These are phyloP conservation scores for Coelastrella sp. DNA, from an alignment of 139 green algal species.

Conservation along the genomic window DNA sequence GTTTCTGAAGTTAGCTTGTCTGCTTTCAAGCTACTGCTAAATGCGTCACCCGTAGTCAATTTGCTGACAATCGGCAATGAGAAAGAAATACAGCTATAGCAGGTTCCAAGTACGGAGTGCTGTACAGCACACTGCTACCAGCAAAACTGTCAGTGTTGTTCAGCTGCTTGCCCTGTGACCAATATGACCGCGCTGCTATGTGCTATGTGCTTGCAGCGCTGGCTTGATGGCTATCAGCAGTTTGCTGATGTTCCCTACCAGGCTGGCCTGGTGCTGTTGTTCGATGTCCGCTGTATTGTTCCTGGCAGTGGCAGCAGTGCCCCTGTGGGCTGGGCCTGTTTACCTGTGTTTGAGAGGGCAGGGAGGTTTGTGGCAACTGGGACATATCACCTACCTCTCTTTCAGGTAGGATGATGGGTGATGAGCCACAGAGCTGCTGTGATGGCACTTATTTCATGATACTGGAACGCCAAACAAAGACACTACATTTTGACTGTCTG, in stretches of 20 bases:
- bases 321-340: conserved; percentile 67
- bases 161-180: neutral
- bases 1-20: no score
- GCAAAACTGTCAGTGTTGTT: neutral
- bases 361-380: conserved; percentile 67
- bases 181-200: neutral
- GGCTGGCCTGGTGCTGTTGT: conserved; percentile 60
- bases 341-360: conserved; percentile 72
- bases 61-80: no score
- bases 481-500: no score
- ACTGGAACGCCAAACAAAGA: no score
- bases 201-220: neutral
- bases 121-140: neutral
- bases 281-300: conserved; percentile 68
- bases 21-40: no score
- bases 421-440: no score
- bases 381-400: conserved; percentile 73
- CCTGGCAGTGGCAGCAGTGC: conserved; percentile 56
- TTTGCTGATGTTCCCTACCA: conserved; percentile 67
- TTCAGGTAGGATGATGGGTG: no score
- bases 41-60: no score
- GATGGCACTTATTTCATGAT: no score
- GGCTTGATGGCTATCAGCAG: conserved; percentile 70
- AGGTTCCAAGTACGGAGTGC: no score
- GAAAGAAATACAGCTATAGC: no score